A percentile compares a stretch with the other conserved stretches of the same genome.
Conservation (phyloP, 129 eudicot species). For the Helichrysum umbraculigerum region DNA sequence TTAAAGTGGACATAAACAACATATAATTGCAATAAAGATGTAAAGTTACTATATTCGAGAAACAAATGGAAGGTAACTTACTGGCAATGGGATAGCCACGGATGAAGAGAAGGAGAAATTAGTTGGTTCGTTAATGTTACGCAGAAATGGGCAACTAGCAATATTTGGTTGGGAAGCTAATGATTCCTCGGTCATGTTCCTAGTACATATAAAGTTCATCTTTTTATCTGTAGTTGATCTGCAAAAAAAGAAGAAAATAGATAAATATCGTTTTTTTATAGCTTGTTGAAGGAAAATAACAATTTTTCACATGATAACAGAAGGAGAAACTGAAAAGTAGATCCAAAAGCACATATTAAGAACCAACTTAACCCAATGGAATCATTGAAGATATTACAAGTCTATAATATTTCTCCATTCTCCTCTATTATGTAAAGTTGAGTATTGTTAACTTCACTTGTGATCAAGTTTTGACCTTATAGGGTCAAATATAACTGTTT, state of each 20-base stretch:
- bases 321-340: conserved; percentile 1
- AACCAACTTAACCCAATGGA: conserved; percentile 4
- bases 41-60: conserved; percentile 4
- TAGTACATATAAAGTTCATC: conserved; percentile 51
- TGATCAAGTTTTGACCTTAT: conserved; percentile 2
- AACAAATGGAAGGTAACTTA: conserved; percentile 40
- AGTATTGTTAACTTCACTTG: not conserved
- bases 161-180: conserved; percentile 47
- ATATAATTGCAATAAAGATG: not conserved
- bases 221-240: conserved; percentile 27
- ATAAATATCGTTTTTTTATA: conserved; percentile 1
- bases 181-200: conserved; percentile 48
- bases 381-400: not conserved
- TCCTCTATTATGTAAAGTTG: not conserved
- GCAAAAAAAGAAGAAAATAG: conserved; percentile 22
- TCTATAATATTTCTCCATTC: not conserved
- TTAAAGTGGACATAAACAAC: not conserved
- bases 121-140: conserved; percentile 92
- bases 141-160: conserved; percentile 79
- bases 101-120: conserved; percentile 77
- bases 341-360: conserved; percentile 3
- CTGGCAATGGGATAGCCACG: conserved; percentile 69
- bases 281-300: not conserved
- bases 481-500: conserved; percentile 7
- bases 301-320: not conserved